A percentile compares a stretch with the other conserved stretches of the same genome.
phyloP scores from a whole-genome alignment of 306 rosid species.

The Albizia julibrissin region DNA sequence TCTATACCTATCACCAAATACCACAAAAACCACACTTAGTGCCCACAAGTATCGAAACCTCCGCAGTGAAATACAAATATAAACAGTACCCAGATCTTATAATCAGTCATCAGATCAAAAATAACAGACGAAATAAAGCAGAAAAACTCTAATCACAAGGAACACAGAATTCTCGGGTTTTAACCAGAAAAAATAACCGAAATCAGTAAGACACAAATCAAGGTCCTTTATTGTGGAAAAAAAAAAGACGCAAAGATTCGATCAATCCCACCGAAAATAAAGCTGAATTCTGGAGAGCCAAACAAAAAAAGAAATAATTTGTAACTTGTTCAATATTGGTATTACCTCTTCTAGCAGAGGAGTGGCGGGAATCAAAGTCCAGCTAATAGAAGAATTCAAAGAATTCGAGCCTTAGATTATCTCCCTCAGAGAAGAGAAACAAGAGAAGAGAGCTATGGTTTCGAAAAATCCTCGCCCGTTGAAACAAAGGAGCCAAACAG shows the following conservation, averaged over 20 bases:
- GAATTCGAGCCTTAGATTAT: slow-evolving; percentile 29
- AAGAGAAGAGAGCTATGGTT: slow-evolving; percentile 33
- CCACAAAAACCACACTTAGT: slow-evolving; percentile 24
- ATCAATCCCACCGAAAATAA: slow-evolving; percentile 39
- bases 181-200: not conserved
- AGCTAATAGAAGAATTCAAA: slow-evolving; percentile 43
- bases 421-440: slow-evolving; percentile 10
- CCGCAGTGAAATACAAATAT: slow-evolving; percentile 28
- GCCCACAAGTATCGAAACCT: slow-evolving; percentile 34
- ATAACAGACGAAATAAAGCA: not conserved
- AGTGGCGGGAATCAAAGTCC: slow-evolving; percentile 66
- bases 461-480: slow-evolving; percentile 87
- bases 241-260: slow-evolving; percentile 31
- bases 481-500: slow-evolving; percentile 39
- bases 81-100: slow-evolving; percentile 70
- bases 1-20: slow-evolving; percentile 33
- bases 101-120: slow-evolving; percentile 58
- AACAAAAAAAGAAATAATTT: not conserved
- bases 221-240: slow-evolving; percentile 22
- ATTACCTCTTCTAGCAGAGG: slow-evolving; percentile 57
- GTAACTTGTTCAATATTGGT: slow-evolving; percentile 23
- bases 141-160: slow-evolving; percentile 15
- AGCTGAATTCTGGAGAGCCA: slow-evolving; percentile 28
- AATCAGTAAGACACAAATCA: slow-evolving; percentile 15
- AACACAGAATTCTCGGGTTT: not conserved